These are phyloP conservation scores for Krasilnikovozyma curviuscula DNA, from an alignment of 768 basidiomycete genomes.

Conservation along the genomic window DNA sequence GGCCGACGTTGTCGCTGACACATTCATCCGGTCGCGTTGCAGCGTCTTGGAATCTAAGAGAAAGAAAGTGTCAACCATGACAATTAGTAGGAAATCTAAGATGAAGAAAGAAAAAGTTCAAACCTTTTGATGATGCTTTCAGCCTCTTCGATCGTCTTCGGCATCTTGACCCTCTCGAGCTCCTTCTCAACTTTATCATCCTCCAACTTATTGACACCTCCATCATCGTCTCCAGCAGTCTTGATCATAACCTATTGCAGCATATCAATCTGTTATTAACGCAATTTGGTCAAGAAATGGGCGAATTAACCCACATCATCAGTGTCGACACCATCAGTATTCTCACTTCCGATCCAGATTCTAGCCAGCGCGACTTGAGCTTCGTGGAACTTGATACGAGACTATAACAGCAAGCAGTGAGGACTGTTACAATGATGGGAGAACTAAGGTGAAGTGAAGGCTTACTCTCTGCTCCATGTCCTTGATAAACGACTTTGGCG, in stretches of 20 bases:
- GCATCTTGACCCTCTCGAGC: conserved; percentile 29
- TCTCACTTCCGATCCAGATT: conserved; percentile 36
- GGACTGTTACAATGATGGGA: background rate
- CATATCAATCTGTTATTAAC: background rate
- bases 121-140: conserved; percentile 37
- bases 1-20: conserved; percentile 58
- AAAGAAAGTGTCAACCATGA: background rate
- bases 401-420: conserved; percentile 20
- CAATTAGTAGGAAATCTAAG: background rate
- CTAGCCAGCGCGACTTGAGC: conserved; percentile 47
- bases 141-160: conserved; percentile 48
- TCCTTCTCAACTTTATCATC: background rate
- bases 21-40: conserved; percentile 30
- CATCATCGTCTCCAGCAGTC: conserved; percentile 4
- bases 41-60: conserved; percentile 44
- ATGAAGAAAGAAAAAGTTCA: background rate
- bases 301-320: background rate
- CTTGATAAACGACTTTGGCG: conserved; percentile 36
- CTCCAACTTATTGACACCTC: conserved; percentile 9
- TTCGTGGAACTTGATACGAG: conserved; percentile 60
- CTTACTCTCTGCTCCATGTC: conserved; percentile 41
- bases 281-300: background rate
- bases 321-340: conserved; percentile 1
- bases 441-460: background rate
- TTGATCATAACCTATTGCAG: conserved; percentile 8